Evolutionary conservation across 1,284 basidiomycete species (phyloP).

Genomic region (Moniliophthora roreri): DNA sequence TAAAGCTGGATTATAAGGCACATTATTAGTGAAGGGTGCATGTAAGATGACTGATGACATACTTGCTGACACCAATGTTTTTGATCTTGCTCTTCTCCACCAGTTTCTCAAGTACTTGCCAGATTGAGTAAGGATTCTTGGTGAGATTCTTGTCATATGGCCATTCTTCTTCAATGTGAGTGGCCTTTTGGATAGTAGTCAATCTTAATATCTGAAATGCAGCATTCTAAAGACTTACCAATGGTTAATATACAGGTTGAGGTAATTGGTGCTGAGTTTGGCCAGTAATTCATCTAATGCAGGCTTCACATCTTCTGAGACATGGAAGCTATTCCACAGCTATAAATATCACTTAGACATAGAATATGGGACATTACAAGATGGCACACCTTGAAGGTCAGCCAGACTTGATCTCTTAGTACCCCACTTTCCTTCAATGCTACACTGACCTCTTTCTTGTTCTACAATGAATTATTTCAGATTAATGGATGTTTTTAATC

Average conservation of each 20-base stretch:
- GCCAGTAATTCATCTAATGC: slow-evolving; percentile 68
- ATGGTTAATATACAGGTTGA: slow-evolving; percentile 82
- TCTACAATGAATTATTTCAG: slow-evolving; percentile 44
- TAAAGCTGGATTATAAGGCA: slow-evolving; percentile 41
- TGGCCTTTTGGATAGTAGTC: slow-evolving; percentile 41
- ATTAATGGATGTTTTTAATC: background rate
- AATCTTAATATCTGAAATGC: background rate
- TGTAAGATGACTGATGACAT: slow-evolving; percentile 17
- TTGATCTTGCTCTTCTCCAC: slow-evolving; percentile 76
- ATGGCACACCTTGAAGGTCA: slow-evolving; percentile 48
- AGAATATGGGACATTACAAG: background rate
- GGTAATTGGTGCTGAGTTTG: slow-evolving; percentile 71
- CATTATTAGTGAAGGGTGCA: background rate
- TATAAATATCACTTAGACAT: slow-evolving; percentile 20
- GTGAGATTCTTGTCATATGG: slow-evolving; percentile 64
- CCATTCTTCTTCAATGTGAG: slow-evolving; percentile 66
- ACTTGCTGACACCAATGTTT: slow-evolving; percentile 86
- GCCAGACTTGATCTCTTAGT: slow-evolving; percentile 64
- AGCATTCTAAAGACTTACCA: slow-evolving; percentile 52
- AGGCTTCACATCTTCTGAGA: slow-evolving; percentile 64
- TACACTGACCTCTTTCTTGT: slow-evolving; percentile 75
- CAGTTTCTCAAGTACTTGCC: slow-evolving; percentile 81
- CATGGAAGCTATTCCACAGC: slow-evolving; percentile 72
- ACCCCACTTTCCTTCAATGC: slow-evolving; percentile 60
- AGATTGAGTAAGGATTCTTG: slow-evolving; percentile 75